Percentiles rank a stretch among this genome's conserved stretches.
phyloP scores from a whole-genome alignment of 2,329 filamentous ascomycete species.

The Sarocladiaceae sp. region DNA sequence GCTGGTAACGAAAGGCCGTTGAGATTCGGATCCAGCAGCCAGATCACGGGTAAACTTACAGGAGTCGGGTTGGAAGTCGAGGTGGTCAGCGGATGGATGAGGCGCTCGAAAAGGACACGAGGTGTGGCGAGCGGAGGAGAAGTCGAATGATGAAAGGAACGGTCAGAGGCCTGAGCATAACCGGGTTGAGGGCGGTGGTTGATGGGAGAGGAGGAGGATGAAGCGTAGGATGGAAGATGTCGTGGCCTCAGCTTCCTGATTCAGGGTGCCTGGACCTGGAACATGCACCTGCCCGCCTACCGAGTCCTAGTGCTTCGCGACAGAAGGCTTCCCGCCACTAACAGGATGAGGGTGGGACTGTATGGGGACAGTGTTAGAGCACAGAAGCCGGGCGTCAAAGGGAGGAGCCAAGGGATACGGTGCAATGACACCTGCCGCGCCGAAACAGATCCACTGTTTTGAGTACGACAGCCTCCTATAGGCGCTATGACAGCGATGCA shows the following conservation, averaged over 20 bases:
- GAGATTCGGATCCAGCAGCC: not conserved
- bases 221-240: constrained; percentile 1
- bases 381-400: not conserved
- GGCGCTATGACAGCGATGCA: no score
- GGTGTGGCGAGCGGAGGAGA: not conserved
- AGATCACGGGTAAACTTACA: constrained; percentile 5
- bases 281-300: not conserved
- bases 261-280: not conserved
- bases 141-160: not conserved
- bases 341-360: no score
- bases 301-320: not conserved
- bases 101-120: not conserved
- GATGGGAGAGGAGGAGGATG: not conserved
- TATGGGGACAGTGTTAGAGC: not conserved
- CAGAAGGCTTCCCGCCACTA: no score
- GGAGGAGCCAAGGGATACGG: not conserved
- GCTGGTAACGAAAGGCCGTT: not conserved
- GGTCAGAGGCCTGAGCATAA: not conserved
- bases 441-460: not conserved
- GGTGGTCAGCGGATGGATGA: not conserved
- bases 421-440: constrained; percentile 3
- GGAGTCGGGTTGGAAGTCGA: not conserved
- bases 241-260: constrained; percentile 3
- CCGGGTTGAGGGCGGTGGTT: not conserved
- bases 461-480: no score